Evolutionary conservation across 495 filamentous ascomycete genomes (phyloP).

Genomic region (Neurospora sp.): DNA sequence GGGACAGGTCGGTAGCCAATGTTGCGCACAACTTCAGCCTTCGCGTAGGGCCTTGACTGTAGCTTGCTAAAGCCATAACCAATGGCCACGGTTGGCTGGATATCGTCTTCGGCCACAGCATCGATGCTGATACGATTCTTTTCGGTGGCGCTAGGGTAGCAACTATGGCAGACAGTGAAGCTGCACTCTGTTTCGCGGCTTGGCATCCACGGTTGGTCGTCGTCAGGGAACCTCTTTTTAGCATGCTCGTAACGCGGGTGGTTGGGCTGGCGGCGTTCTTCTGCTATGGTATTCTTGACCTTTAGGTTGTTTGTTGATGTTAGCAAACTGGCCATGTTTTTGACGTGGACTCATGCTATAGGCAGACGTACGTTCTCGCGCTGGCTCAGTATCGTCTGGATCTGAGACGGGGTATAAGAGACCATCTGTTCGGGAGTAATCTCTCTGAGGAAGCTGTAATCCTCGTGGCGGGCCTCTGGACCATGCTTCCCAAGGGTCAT

Average conservation of each 20-base stretch:
- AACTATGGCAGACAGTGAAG: slow-evolving; percentile 41
- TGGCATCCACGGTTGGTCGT: slow-evolving; percentile 29
- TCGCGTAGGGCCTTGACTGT: slow-evolving; percentile 18
- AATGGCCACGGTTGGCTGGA: slow-evolving; percentile 28
- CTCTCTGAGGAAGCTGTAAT: slow-evolving; percentile 35
- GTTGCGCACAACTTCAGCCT: slow-evolving; percentile 21
- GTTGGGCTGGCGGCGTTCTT: slow-evolving; percentile 3
- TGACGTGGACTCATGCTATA: background rate
- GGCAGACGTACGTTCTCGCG: slow-evolving; percentile 24
- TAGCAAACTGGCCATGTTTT: background rate
- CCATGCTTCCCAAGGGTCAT: slow-evolving; percentile 23
- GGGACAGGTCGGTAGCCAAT: slow-evolving; percentile 28
- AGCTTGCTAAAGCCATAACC: slow-evolving; percentile 32
- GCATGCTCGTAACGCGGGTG: background rate
- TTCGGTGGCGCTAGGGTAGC: slow-evolving; percentile 32
- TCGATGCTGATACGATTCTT: slow-evolving; percentile 41
- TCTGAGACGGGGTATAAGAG: slow-evolving; percentile 31
- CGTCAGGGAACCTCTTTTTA: slow-evolving; percentile 3
- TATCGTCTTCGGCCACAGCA: slow-evolving; percentile 34
- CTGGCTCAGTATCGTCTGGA: slow-evolving; percentile 30
- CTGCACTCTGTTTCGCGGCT: slow-evolving; percentile 33
- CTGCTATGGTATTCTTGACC: slow-evolving; percentile 16
- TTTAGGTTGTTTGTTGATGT: background rate
- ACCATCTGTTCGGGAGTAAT: slow-evolving; percentile 39
- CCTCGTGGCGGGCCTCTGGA: slow-evolving; percentile 25